Evolutionary conservation across 495 filamentous ascomycete genomes (phyloP), one percentile per base, ranked within the genome.

Genomic region (Penicillium simplicissimum): DNA sequence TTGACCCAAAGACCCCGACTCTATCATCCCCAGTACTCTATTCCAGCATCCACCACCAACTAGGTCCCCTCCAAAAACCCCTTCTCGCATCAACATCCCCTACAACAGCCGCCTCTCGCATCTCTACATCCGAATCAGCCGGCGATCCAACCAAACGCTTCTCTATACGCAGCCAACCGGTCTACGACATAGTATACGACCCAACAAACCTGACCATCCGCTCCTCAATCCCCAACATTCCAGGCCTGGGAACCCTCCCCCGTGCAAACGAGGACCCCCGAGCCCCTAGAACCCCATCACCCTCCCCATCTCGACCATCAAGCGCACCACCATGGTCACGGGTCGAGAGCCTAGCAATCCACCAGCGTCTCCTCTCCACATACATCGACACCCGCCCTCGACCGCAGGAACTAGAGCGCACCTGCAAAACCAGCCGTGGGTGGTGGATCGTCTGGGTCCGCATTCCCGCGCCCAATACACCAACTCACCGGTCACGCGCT

Each of bases 401-500:
- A 11, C 65, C 76, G 1, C 72, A 80, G 14, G 92, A 94, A 67
- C 71, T 88, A 8, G 96, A 98, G 74, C 79, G 90, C n/a, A 97
- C 90, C 13, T 90, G 88, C 74, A 96, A 97, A 81, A 98, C 93
- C 6, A 89, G 80, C 51, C 84, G 93, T 10, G 93, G 93, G 1
- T 98, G 94, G 93, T 98, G 96, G 95, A 81, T 98, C 31, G 90
- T 97, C 53, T 98, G 96, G 93, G 92, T 90, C 55, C 82, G 90
- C 42, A 76, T 94, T 9, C 77, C 87, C 4, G 53, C 59, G n/a
- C 31, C n/a, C 9, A 66, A 17, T 17, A 60, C 10, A 76, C 80
- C 68, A 3, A 48, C 53, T 42, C 43, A 40, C 14, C 65, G 45
- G 52, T 43, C 60, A n/a, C 55, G 23, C 48, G 55, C 55, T 35